Evolutionary conservation across 2,329 filamentous ascomycete genomes (phyloP).

Genomic region (Madurella mycetomatis): DNA sequence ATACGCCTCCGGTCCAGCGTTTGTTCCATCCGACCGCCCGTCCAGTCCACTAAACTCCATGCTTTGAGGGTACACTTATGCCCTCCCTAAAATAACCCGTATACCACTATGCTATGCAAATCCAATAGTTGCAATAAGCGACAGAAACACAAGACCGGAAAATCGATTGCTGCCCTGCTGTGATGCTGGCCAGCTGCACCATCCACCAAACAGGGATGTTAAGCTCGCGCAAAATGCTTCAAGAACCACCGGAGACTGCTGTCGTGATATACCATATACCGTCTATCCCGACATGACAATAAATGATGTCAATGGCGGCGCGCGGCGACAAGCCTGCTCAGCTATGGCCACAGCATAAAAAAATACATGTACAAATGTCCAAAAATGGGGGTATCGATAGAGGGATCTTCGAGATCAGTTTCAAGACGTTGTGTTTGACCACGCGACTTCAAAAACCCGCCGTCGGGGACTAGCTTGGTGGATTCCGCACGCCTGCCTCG

Average conservation of each 20-base stretch:
- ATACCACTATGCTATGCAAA: conserved; percentile 17
- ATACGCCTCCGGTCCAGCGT: neutral
- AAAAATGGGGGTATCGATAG: conserved; percentile 13
- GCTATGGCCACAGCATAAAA: conserved; percentile 3
- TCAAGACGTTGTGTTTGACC: neutral
- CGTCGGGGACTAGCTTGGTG: neutral
- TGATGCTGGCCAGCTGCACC: neutral
- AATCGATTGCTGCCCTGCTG: neutral
- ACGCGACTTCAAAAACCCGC: neutral
- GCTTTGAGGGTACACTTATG: neutral
- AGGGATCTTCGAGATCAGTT: neutral
- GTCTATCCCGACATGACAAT: neutral
- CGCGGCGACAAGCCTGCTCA: neutral
- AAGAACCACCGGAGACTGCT: neutral
- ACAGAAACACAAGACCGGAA: neutral
- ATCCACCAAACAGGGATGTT: neutral
- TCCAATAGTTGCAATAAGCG: neutral
- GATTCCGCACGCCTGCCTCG: conserved; percentile 31
- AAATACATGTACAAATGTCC: conserved; percentile 12
- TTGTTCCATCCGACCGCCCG: neutral
- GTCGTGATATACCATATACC: neutral
- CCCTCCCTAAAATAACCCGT: neutral
- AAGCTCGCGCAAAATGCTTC: neutral
- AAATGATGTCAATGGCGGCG: neutral
- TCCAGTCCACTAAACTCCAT: conserved; percentile 17